Evolutionary conservation across 371 early-diverging fungal genomes (phyloP).

Genomic region (Aphelidium insulamus): DNA sequence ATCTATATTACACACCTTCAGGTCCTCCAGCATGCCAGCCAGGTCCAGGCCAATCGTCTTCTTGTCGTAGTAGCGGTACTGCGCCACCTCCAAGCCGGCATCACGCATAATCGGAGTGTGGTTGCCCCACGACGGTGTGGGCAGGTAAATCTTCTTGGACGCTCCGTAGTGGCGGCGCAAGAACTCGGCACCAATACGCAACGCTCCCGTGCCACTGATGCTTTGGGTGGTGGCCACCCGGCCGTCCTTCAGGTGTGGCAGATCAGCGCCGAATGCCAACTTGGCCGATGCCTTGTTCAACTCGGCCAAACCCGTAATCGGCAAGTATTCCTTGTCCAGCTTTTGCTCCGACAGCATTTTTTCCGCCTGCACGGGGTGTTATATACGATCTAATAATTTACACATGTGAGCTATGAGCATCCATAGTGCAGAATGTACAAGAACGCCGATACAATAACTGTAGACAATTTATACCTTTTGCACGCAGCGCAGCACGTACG

Average conservation of each 20-base stretch:
- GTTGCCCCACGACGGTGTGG: constrained; percentile 95
- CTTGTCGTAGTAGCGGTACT: constrained; percentile 88
- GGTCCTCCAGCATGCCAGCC: constrained; percentile 69
- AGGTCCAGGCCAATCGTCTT: constrained; percentile 82
- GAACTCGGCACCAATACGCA: constrained; percentile 84
- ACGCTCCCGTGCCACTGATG: constrained; percentile 92
- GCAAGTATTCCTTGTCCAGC: constrained; percentile 89
- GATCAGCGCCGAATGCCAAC: constrained; percentile 70
- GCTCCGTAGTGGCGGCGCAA: constrained; percentile 54
- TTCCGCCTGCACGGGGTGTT: constrained; percentile 78
- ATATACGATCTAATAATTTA: no score
- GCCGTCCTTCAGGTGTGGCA: constrained; percentile 37
- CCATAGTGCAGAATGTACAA: no score
- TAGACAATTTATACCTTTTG: constrained; percentile 58
- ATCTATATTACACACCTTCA: constrained; percentile 23
- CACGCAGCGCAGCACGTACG: constrained; percentile 69
- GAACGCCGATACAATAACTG: no score
- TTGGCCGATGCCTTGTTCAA: constrained; percentile 62
- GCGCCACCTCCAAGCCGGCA: constrained; percentile 59
- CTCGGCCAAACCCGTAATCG: constrained; percentile 69
- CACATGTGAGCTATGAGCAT: no score
- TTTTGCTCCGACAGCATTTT: constrained; percentile 28
- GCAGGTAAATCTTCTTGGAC: constrained; percentile 74
- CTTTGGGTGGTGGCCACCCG: constrained; percentile 76
- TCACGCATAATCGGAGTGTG: constrained; percentile 84